phyloP scores from a whole-genome alignment of 2,329 filamentous ascomycete genomes.

The Pseudocercospora eumusae region DNA sequence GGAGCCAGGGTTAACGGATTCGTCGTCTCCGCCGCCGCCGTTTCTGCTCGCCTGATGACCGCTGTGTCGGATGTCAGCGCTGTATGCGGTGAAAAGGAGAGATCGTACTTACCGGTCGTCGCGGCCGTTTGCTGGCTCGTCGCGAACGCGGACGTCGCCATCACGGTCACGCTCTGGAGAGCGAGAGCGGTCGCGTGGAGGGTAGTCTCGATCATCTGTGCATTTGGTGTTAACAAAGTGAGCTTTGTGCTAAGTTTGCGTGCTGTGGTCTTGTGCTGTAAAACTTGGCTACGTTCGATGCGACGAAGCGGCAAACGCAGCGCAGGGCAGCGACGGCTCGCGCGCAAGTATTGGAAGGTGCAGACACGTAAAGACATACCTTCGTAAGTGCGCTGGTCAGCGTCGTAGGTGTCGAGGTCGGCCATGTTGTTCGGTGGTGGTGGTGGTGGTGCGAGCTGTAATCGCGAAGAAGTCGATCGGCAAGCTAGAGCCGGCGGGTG shows the following conservation, averaged over 20 bases:
- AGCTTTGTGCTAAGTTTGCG: neutral
- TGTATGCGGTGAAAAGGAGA: neutral
- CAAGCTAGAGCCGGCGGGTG: neutral
- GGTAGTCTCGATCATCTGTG: constrained; percentile 61
- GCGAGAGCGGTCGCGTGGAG: constrained; percentile 63
- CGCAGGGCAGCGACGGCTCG: constrained; percentile 7
- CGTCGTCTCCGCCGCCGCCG: constrained; percentile 55
- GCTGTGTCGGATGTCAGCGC: constrained; percentile 5
- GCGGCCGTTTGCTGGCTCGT: constrained; percentile 64
- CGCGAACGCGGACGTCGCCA: constrained; percentile 57
- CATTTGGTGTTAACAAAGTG: neutral
- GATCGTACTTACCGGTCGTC: constrained; percentile 51
- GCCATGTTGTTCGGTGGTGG: constrained; percentile 38
- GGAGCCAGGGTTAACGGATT: constrained; percentile 86
- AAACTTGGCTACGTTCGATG: neutral
- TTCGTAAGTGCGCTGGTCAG: constrained; percentile 65
- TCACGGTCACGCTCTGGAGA: constrained; percentile 56
- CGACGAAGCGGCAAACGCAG: neutral
- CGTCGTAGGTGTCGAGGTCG: constrained; percentile 64
- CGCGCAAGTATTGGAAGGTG: neutral
- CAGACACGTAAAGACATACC: constrained; percentile 51
- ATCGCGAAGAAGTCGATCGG: constrained; percentile 3
- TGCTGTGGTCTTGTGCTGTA: neutral
- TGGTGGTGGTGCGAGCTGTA: neutral
- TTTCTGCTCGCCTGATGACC: constrained; percentile 15